Percentiles rank a stretch among this genome's conserved stretches.
Evolutionary conservation across 257 asterid genomes (phyloP).

Genomic region (Solanum verrucosum): DNA sequence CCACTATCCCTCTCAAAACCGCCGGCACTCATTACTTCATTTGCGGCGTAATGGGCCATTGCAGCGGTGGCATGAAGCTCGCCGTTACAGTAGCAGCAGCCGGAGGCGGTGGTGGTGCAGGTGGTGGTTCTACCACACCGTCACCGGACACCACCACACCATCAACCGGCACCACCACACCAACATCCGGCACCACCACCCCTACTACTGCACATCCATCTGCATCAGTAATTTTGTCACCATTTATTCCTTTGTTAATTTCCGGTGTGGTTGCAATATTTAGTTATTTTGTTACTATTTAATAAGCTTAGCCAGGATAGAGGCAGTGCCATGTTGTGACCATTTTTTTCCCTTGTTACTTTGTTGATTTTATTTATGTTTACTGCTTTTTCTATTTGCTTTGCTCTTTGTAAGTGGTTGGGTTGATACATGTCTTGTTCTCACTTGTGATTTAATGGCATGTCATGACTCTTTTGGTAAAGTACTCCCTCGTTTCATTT

Average conservation of each 20-base stretch:
- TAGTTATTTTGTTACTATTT: neutral
- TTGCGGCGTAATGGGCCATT: constrained; percentile 54
- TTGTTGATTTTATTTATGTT: neutral
- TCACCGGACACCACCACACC: constrained; percentile 1
- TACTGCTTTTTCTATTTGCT: neutral
- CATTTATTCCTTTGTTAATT: neutral
- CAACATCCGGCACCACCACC: neutral
- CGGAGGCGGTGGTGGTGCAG: neutral
- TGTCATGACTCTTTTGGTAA: neutral
- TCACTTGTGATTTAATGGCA: neutral
- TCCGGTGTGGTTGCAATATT: neutral
- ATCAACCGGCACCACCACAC: neutral
- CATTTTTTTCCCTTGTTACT: neutral
- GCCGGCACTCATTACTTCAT: constrained; percentile 56
- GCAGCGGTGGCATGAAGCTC: constrained; percentile 64
- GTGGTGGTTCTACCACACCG: constrained; percentile 1
- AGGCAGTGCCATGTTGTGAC: constrained; percentile 37
- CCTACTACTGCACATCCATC: constrained; percentile 2
- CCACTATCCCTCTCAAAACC: constrained; percentile 48
- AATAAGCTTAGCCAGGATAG: neutral
- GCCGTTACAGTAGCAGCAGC: constrained; percentile 28
- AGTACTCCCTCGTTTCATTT: neutral
- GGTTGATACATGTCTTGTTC: neutral
- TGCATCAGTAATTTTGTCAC: neutral
- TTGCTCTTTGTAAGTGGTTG: neutral